These are phyloP conservation scores for Aspergillus homomorphus DNA, from an alignment of 495 filamentous ascomycete species.

Conservation along the genomic window DNA sequence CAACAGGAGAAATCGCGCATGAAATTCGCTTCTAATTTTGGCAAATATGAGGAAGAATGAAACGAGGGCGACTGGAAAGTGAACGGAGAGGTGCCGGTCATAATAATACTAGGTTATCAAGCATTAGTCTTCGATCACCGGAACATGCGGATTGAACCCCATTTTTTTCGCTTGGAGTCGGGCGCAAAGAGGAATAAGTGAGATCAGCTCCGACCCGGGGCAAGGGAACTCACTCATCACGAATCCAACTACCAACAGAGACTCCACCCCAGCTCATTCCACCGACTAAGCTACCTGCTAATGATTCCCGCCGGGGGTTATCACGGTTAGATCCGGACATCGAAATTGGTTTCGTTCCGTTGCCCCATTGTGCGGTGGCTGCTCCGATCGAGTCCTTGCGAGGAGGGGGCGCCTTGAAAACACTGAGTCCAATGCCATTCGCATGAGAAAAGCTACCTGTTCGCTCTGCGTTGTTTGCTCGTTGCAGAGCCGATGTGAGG, in stretches of 20 bases:
- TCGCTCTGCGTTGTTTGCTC: slow-evolving; percentile 41
- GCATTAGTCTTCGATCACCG: slow-evolving; percentile 25
- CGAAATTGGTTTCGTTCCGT: slow-evolving; percentile 81
- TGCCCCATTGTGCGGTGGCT: slow-evolving; percentile 56
- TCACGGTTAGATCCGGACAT: slow-evolving; percentile 74
- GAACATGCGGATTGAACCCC: background rate
- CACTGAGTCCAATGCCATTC: slow-evolving; percentile 49
- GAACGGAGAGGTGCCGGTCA: slow-evolving; percentile 94
- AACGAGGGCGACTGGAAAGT: slow-evolving; percentile 87
- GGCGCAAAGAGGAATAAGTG: slow-evolving; percentile 7
- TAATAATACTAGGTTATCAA: slow-evolving; percentile 68
- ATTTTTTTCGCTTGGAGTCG: background rate
- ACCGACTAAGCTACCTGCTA: slow-evolving; percentile 81
- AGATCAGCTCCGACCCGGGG: slow-evolving; percentile 14
- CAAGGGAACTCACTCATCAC: slow-evolving; percentile 84
- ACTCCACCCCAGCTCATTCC: slow-evolving; percentile 98
- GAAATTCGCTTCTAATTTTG: slow-evolving; percentile 95
- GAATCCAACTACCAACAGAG: slow-evolving; percentile 93
- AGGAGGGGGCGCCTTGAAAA: slow-evolving; percentile 54
- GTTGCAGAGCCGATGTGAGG: slow-evolving; percentile 59
- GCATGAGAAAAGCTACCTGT: slow-evolving; percentile 41
- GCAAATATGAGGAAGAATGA: slow-evolving; percentile 96
- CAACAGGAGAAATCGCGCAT: slow-evolving; percentile 96
- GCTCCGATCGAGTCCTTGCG: slow-evolving; percentile 70
- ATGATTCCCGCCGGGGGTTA: slow-evolving; percentile 73